phyloP scores from a whole-genome alignment of 345 rosid species.

The Streptanthus diversifolius region DNA sequence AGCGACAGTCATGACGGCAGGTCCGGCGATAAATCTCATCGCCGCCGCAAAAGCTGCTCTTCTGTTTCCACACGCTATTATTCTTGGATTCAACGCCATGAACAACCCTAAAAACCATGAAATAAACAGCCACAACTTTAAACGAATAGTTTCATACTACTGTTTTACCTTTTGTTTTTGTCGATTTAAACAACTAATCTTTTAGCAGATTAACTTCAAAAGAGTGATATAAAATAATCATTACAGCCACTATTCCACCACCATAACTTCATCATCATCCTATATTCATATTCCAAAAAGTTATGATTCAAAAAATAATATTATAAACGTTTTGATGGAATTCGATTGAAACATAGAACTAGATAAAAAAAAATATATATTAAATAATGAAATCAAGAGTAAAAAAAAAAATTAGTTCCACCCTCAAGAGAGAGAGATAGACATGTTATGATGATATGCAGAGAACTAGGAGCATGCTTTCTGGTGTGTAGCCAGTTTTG shows the following conservation, averaged over 20 bases:
- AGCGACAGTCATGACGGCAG: constrained; percentile 98
- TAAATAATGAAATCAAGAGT: background rate
- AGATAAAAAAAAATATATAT: background rate
- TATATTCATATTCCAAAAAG: constrained; percentile 5
- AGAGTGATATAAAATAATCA: constrained; percentile 22
- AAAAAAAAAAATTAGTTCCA: background rate
- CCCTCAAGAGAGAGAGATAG: background rate
- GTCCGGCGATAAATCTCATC: constrained; percentile 94
- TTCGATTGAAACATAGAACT: constrained; percentile 16
- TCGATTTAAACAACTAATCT: background rate
- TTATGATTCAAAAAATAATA: background rate
- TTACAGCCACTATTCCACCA: constrained; percentile 10
- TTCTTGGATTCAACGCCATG: constrained; percentile 99
- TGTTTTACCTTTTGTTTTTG: background rate
- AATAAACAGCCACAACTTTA: background rate
- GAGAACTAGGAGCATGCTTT: constrained; percentile 33
- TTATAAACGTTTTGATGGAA: background rate
- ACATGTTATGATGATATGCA: constrained; percentile 34
- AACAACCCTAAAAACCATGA: constrained; percentile 64
- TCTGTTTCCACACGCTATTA: constrained; percentile 97
- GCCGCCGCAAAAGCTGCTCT: constrained; percentile 86
- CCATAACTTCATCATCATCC: background rate
- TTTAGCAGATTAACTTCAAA: constrained; percentile 14
- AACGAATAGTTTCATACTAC: background rate
- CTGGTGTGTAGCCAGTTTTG: constrained; percentile 31